Evolutionary conservation across 164 flowering plant species (phyloP).

Genomic region (Stephania yunnanensis): DNA sequence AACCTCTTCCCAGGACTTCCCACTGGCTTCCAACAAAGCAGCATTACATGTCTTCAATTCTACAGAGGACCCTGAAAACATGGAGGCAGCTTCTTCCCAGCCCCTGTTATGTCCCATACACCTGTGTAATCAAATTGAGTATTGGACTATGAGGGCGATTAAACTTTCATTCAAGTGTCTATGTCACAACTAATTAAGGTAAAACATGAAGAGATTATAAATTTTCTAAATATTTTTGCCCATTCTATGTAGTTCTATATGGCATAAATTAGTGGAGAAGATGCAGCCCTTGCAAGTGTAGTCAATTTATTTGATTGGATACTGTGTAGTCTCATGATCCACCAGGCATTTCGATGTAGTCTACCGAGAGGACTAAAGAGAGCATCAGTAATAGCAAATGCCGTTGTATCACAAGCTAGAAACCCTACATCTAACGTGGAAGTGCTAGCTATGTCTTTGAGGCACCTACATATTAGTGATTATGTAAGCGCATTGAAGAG

Average conservation of each 20-base stretch:
- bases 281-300: background rate
- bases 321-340: too few species aligned
- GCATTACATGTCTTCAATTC: slow-evolving; percentile 95
- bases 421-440: too few species aligned
- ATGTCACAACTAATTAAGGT: background rate
- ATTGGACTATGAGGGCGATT: background rate
- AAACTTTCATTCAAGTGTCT: background rate
- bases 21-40: slow-evolving; percentile 79
- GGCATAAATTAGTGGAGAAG: background rate
- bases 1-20: slow-evolving; percentile 94
- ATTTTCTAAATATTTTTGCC: background rate
- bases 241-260: background rate
- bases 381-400: too few species aligned
- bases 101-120: slow-evolving; percentile 98
- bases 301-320: too few species aligned
- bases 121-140: slow-evolving; percentile 34
- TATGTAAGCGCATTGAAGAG: too few species aligned
- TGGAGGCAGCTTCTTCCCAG: slow-evolving; percentile 97
- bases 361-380: too few species aligned
- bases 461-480: too few species aligned
- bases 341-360: too few species aligned
- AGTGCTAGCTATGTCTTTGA: too few species aligned
- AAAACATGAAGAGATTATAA: background rate
- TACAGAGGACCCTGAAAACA: slow-evolving; percentile 62
- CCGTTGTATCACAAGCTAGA: too few species aligned